A percentile compares a stretch with the other conserved stretches of the same genome.
Conservation (phyloP, 2,329 filamentous ascomycete genomes). For the Gaeumannomyces sp. region DNA sequence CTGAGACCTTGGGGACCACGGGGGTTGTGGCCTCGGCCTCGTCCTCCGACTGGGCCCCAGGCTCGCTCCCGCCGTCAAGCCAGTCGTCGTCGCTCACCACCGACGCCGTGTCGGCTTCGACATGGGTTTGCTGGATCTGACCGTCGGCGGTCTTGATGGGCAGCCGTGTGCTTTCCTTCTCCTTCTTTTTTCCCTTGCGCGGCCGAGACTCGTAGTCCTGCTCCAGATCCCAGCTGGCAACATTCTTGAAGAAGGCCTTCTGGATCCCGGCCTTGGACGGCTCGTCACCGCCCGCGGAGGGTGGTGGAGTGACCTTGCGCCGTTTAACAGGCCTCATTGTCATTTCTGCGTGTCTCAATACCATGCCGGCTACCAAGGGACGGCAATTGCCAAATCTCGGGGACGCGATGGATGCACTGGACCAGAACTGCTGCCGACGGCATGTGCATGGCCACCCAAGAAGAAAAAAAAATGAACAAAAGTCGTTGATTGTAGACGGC, state of each 20-base stretch:
- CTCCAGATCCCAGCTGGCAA: slow-evolving; percentile 82
- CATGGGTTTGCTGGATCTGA: slow-evolving; percentile 42
- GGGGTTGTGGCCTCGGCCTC: slow-evolving; percentile 38
- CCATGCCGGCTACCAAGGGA: neutral
- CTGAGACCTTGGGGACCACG: slow-evolving; percentile 58
- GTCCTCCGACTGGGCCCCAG: neutral
- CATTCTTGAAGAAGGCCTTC: slow-evolving; percentile 65
- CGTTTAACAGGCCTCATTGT: slow-evolving; percentile 46
- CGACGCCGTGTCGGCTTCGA: slow-evolving; percentile 53
- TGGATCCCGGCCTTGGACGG: slow-evolving; percentile 34
- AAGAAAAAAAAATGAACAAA: neutral
- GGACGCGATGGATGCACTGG: neutral
- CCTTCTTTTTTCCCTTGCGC: slow-evolving; percentile 69
- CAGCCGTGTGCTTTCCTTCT: slow-evolving; percentile 65
- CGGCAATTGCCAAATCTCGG: neutral
- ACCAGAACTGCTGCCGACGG: neutral
- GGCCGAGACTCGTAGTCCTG: slow-evolving; percentile 81
- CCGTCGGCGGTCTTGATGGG: slow-evolving; percentile 86
- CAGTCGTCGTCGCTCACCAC: slow-evolving; percentile 56
- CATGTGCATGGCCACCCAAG: neutral
- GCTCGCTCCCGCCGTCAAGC: slow-evolving; percentile 46
- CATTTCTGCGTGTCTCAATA: slow-evolving; percentile 28
- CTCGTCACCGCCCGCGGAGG: slow-evolving; percentile 37
- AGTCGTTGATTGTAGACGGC: too few species aligned
- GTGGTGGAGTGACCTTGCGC: slow-evolving; percentile 50